A percentile compares a stretch with the other conserved stretches of the same genome.
Evolutionary conservation across 1,284 basidiomycete genomes (phyloP).

Genomic region (Trametes polyzona): DNA sequence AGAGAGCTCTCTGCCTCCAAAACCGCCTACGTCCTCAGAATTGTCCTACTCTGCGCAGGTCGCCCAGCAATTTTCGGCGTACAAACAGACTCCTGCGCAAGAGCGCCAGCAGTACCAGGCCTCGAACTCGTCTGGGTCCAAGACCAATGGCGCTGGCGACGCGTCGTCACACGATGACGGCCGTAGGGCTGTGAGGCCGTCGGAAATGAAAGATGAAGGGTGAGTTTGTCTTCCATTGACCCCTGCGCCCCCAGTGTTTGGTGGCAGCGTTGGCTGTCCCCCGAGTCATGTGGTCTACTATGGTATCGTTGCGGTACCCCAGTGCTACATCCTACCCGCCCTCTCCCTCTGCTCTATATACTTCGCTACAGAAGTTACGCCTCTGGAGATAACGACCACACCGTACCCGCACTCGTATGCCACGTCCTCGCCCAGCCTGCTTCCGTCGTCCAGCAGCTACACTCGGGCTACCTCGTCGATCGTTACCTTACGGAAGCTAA

Average conservation of each 20-base stretch:
- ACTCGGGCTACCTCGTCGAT: slow-evolving; percentile 29
- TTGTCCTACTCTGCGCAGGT: slow-evolving; percentile 73
- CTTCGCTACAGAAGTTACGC: slow-evolving; percentile 17
- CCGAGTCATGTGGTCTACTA: slow-evolving; percentile 12
- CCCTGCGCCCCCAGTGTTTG: slow-evolving; percentile 23
- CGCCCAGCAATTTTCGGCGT: slow-evolving; percentile 70
- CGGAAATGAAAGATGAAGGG: slow-evolving; percentile 94
- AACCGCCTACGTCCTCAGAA: slow-evolving; percentile 32
- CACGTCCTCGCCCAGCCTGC: slow-evolving; percentile 6
- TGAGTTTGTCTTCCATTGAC: slow-evolving; percentile 53
- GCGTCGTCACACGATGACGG: slow-evolving; percentile 5
- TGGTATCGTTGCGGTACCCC: slow-evolving; percentile 22
- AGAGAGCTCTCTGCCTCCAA: slow-evolving; percentile 31
- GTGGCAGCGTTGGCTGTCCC: slow-evolving; percentile 11
- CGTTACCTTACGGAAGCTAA: slow-evolving; percentile 37
- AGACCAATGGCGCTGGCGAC: slow-evolving; percentile 17
- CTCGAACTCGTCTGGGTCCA: slow-evolving; percentile 19
- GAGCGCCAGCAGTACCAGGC: slow-evolving; percentile 56
- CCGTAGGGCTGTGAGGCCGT: slow-evolving; percentile 52
- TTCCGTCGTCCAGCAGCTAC: slow-evolving; percentile 19
- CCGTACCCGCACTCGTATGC: slow-evolving; percentile 13
- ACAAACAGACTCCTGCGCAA: slow-evolving; percentile 70
- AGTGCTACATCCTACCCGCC: slow-evolving; percentile 31
- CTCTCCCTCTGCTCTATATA: slow-evolving; percentile 22
- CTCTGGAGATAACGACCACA: slow-evolving; percentile 16